Evolutionary conservation across 192 early-diverging fungal species (phyloP), one percentile per base, ranked within the genome.

Genomic region (Piromyces finnis): DNA sequence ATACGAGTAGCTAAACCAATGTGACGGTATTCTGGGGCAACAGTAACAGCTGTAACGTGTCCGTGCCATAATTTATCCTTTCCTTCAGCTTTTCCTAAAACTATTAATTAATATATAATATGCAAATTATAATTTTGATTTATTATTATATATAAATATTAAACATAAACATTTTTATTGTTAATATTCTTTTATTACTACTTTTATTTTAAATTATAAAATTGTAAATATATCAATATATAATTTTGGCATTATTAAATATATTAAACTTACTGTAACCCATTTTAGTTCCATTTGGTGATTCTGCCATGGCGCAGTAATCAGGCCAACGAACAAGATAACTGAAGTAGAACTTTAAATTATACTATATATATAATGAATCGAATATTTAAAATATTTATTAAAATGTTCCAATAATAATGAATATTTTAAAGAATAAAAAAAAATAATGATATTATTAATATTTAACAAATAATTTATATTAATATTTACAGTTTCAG

Each of bases 41-140:
- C 97, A 11, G 97, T 98, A 36, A 99, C 88, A 14, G 97, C 97
- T 4, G 97, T 97, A 30, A 99, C 97, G 82, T 99, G 97, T 12
- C 97, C 97, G 83, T 99, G 97, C 96, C 96, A 98, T 30, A 94
- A 88, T 80, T 92, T 91, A 36, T 88, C 90, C 1, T 85, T 87
- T 78, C 96, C 97, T 83, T 99, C 97, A 17, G 95, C 94, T 83
- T 99, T 99, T 35, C 96, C 96, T 94, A 99, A 97, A 27, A 96
- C 92, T 87, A 82, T 83, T n/a, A n/a, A n/a, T n/a, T n/a, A n/a
- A n/a, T n/a, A n/a, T n/a, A n/a, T n/a, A n/a, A n/a, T n/a, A n/a
- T n/a, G n/a, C n/a, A n/a, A n/a, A n/a, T n/a, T n/a, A n/a, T n/a
- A n/a, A n/a, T n/a, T n/a, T n/a, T n/a, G n/a, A n/a, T n/a, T n/a